Evolutionary conservation across 2,329 filamentous ascomycete species (phyloP).

Genomic region (Allantophomopsis cytisporea): DNA sequence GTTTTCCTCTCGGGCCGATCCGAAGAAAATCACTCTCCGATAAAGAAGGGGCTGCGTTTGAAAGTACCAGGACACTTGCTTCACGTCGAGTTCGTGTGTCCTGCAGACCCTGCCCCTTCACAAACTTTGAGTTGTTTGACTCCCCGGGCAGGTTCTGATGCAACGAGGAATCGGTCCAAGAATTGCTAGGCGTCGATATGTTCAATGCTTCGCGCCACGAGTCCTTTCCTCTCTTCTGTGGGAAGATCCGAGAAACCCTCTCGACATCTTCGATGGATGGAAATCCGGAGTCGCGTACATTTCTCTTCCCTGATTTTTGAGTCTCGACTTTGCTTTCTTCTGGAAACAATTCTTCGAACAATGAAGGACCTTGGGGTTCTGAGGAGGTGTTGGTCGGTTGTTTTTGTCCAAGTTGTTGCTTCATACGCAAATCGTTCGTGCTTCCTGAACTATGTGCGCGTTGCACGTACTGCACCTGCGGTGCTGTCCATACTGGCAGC

Average conservation of each 20-base stretch:
- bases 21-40: conserved; percentile 59
- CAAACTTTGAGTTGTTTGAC: background rate
- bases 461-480: conserved; percentile 13
- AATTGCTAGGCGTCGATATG: too few relatives aligned
- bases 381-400: background rate
- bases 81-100: background rate
- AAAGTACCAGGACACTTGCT: conserved; percentile 34
- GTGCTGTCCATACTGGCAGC: conserved; percentile 23
- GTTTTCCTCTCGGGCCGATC: conserved; percentile 43
- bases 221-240: too few relatives aligned
- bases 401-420: conserved; percentile 1
- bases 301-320: conserved; percentile 5
- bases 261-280: background rate
- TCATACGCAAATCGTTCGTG: background rate
- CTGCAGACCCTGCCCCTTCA: background rate
- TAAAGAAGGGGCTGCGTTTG: conserved; percentile 43
- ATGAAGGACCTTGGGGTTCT: conserved; percentile 11
- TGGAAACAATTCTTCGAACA: conserved; percentile 39
- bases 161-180: too few relatives aligned
- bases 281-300: background rate
- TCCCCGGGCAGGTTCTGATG: too few relatives aligned
- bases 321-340: conserved; percentile 23
- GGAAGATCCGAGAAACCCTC: background rate
- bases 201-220: background rate
- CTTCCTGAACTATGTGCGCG: conserved; percentile 1